Base-by-base conservation (phyloP, 2,329 filamentous ascomycete species). In the Ophiobolus disseminans region DNA sequence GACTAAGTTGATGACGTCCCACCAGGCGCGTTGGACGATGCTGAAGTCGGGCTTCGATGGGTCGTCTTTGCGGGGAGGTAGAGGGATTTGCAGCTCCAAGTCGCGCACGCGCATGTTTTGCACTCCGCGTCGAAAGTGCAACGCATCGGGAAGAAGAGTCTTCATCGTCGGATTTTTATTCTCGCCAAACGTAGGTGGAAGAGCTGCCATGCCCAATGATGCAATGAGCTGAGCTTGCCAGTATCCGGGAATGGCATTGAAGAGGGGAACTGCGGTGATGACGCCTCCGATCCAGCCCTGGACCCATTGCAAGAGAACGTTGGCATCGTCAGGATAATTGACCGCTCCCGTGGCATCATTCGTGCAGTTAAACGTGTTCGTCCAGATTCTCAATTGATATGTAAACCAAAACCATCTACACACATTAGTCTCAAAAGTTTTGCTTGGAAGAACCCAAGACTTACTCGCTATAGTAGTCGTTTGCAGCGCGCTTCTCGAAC, bases 391-490 rank as follows among this genome's bases (percentile, higher is more conserved):
- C 2, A 11, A 14, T 32, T 32, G 30, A 14, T 32, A 32, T 7
- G 30, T 32, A 14, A 32, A 32, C 30, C 30, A 32, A 14, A 32
- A 32, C 30, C 30, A 32, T 32, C 30, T 32, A 14, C 10, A 3
- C 10, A 3, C 16, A 32, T 32, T 6, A 32, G 30, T n/a, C n/a
- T n/a, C n/a, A n/a, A n/a, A n/a, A n/a, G n/a, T 13, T 3, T 6
- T 32, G 30, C 30, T 7, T 32, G 2, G 8, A 14, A 7, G 30
- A 13, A 10, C 10, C 16, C 9, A 32, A 14, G 10, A 32, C 30
- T 32, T 32, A 32, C 30, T 32, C 30, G 30, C 30, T 32, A 14
- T 32, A 32, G 30, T 32, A 32, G 30, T 32, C 30, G 30, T 32
- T 32, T 14, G 30, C 9, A n/a, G 30, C 30, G 7, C 30, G 3